These are phyloP conservation scores for Fraxinus americana DNA, from an alignment of 257 asterid genomes.

Conservation along the genomic window DNA sequence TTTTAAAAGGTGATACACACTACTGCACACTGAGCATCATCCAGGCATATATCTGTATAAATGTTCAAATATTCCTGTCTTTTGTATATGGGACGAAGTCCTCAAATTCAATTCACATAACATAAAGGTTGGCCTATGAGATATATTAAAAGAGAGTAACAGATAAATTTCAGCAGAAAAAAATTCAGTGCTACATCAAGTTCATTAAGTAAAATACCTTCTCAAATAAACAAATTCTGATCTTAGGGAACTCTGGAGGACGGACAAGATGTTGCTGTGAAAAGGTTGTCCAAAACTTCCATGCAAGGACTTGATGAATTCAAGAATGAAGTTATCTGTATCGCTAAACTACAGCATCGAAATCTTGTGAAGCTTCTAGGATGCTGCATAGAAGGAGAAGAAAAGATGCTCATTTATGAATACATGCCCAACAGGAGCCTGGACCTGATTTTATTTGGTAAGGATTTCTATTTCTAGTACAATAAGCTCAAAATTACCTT, in stretches of 20 bases:
- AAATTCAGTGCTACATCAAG: not conserved
- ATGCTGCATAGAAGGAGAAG: slow-evolving; percentile 29
- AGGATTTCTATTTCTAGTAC: too few relatives aligned
- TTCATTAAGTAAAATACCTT: not conserved
- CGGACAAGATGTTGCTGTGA: slow-evolving; percentile 24
- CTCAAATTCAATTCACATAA: not conserved
- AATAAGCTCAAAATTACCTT: too few relatives aligned
- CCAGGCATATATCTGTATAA: not conserved
- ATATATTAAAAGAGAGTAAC: not conserved
- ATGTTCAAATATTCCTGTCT: not conserved
- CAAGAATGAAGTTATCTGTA: slow-evolving; percentile 30
- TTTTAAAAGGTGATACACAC: not conserved
- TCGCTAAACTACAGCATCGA: slow-evolving; percentile 26
- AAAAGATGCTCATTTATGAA: slow-evolving; percentile 29
- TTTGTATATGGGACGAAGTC: not conserved
- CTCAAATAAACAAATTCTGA: not conserved
- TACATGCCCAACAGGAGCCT: slow-evolving; percentile 35
- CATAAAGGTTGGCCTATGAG: not conserved
- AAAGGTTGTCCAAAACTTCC: slow-evolving; percentile 28
- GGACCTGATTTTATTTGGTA: slow-evolving; percentile 12
- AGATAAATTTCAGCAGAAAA: not conserved
- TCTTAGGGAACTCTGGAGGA: not conserved
- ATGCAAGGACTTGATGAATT: slow-evolving; percentile 29
- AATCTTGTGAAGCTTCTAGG: slow-evolving; percentile 28
- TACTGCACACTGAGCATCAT: not conserved